Evolutionary conservation across 169 alveolate species (phyloP).

Genomic region (Fabrea salina): DNA sequence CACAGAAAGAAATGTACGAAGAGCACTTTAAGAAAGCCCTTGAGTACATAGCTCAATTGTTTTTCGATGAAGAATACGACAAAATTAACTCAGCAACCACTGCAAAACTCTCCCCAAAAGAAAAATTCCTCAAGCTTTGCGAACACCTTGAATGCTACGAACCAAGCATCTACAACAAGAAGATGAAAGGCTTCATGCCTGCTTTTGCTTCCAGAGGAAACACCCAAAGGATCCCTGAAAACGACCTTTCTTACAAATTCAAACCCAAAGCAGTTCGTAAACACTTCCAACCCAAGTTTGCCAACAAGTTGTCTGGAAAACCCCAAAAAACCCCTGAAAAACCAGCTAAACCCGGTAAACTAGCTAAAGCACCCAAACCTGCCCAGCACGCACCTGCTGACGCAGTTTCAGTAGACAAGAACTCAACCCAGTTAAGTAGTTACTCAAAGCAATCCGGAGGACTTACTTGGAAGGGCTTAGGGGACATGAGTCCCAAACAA

Average conservation of each 20-base stretch:
- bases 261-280: background rate
- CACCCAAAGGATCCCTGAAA: slow-evolving; percentile 1
- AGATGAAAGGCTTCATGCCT: background rate
- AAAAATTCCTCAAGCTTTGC: background rate
- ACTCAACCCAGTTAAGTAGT: background rate
- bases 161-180: background rate
- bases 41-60: background rate
- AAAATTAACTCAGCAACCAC: background rate
- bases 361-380: background rate
- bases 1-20: slow-evolving; percentile 2
- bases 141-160: background rate
- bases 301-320: slow-evolving; percentile 19
- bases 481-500: background rate
- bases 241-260: background rate
- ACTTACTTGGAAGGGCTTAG: background rate
- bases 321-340: slow-evolving; percentile 6
- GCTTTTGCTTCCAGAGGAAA: background rate
- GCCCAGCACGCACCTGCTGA: background rate
- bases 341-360: background rate
- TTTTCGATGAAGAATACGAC: slow-evolving; percentile 9
- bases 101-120: background rate
- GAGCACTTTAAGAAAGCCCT: background rate
- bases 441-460: background rate
- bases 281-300: background rate
- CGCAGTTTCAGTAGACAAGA: background rate